Base-by-base conservation (phyloP, 352 stramenopile species). In the Phytophthora pini region DNA sequence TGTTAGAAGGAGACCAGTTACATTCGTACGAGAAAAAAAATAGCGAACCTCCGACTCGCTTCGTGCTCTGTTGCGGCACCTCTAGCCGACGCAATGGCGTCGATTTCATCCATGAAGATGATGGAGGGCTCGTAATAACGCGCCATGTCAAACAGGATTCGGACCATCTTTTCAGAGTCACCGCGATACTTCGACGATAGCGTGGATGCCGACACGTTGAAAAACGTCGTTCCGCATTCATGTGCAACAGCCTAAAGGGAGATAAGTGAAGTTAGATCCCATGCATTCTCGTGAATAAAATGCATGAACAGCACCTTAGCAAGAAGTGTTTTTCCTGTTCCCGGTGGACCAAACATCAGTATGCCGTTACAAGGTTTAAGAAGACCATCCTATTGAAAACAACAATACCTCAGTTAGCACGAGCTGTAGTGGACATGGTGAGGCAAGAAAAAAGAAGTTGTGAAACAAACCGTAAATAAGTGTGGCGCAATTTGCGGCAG, bases 31-130 rank as follows among this genome's bases (percentile, higher is more conserved):
- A 10, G 20, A 43, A 7, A 5, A 5, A 31, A 40, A 2, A 8
- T 1, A 46, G 62, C 65, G 4, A 48, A 92, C 84, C 87, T 78
- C 60, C 88, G 80, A 70, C 86, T 94, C 6, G 88, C 87, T 72
- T 95, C 88, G 65, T 95, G 88, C 49, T 95, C 88, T 34, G 89
- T 87, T n/a, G 79, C 83, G 32, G 77, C 79, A 15, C 88, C 87
- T 59, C 87, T 76, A 10, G 82, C 77, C 0, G 80, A 88, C 3
- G 86, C 88, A 39, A 98, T 96, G 1, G 97, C 93, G 64, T 99
- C 97, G 52, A 99, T 98, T 71, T 99, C 97, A 65, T 99, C 97
- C 79, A 99, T 97, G 70, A 99, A 99, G 45, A 99, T 98, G 53
- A 98, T 99, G 10, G 89, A 97, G 5, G 97, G 97, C 12, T 95